Percentiles rank a stretch among this genome's conserved stretches.
phyloP scores from a whole-genome alignment of 2,329 filamentous ascomycete species.

The Diaporthe amygdali region DNA sequence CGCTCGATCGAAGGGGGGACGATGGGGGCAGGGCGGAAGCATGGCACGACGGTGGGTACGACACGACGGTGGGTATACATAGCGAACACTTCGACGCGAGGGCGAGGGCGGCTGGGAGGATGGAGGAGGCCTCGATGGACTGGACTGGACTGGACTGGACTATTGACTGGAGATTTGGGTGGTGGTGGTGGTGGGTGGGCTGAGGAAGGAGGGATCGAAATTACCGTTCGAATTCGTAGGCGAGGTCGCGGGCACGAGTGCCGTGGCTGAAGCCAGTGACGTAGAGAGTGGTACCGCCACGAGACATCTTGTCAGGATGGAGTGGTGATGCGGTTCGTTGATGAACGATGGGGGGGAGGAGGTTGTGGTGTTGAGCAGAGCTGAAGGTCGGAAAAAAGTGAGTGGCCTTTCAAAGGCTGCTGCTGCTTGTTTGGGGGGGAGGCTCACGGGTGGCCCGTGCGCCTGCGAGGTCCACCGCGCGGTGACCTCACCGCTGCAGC shows the following conservation, averaged over 20 bases:
- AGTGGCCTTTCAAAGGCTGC: constrained; percentile 8
- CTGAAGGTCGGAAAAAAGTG: constrained; percentile 14
- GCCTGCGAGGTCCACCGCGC: background rate
- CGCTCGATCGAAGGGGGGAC: constrained; percentile 51
- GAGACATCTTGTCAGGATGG: constrained; percentile 72
- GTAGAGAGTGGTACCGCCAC: constrained; percentile 92
- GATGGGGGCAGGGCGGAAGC: constrained; percentile 36
- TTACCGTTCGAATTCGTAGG: constrained; percentile 99
- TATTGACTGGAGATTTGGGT: constrained; percentile 22
- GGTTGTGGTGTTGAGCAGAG: background rate
- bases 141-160: background rate
- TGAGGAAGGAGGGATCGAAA: constrained; percentile 59
- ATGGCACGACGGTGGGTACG: constrained; percentile 28
- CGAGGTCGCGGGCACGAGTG: constrained; percentile 97
- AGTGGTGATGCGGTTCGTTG: constrained; percentile 17
- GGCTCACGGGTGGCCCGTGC: constrained; percentile 3
- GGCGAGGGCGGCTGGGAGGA: constrained; percentile 27
- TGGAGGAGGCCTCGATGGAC: constrained; percentile 26
- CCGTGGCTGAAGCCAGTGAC: constrained; percentile 99
- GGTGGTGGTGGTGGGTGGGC: constrained; percentile 27
- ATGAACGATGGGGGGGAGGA: constrained; percentile 11
- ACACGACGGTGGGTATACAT: constrained; percentile 37
- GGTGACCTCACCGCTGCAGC: constrained; percentile 15
- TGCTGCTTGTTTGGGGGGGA: constrained; percentile 9
- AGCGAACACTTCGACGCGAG: constrained; percentile 34